Evolutionary conservation across 176 grass and related monocot species (phyloP), one percentile per base, ranked within the genome.

Genomic region (Olyra latifolia): DNA sequence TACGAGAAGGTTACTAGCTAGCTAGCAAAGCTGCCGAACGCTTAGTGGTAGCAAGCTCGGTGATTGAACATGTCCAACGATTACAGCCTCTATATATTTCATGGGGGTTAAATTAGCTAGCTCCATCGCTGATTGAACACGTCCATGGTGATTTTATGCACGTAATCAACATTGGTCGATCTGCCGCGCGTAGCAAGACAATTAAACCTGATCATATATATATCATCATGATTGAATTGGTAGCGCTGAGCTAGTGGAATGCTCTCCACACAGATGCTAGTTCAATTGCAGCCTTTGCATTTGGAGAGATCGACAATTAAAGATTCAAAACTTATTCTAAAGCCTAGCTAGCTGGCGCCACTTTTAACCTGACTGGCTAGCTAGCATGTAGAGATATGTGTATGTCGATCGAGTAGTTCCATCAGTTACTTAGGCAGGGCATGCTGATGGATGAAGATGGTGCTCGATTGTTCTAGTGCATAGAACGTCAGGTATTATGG

Each of bases 311-410:
- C n/a, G 19, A 38, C 10, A n/a, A n/a, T n/a, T n/a, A 27, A 1
- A 63, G 25, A 11, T 32, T 45, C 66, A 17, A 22, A 44, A 44
- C 8, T 44, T 64, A 43, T 74, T 54, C 43, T 40, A 13, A 72
- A 74, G 69, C 69, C 80, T 82, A 63, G 17, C 42, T 49, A 41
- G 14, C 10, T 40, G 24, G 32, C 62, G 7, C 8, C 46, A 67
- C 76, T 79, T 79, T 67, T 66, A 28, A 79, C 62, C 62, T 79
- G n/a, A 79, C 45, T 17, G 24, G 28, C 62, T 54, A 79, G 22
- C 15, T 43, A n/a, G n/a, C n/a, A n/a, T n/a, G n/a, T n/a, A n/a
- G n/a, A n/a, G n/a, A n/a, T n/a, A n/a, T n/a, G n/a, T 44, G 17
- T 7, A 49, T 11, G 66, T 71, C n/a, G n/a, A n/a, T n/a, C n/a